A percentile compares a stretch with the other conserved stretches of the same genome.
Conservation (phyloP, 352 stramenopile genomes). For the Pythium sukuiense region DNA sequence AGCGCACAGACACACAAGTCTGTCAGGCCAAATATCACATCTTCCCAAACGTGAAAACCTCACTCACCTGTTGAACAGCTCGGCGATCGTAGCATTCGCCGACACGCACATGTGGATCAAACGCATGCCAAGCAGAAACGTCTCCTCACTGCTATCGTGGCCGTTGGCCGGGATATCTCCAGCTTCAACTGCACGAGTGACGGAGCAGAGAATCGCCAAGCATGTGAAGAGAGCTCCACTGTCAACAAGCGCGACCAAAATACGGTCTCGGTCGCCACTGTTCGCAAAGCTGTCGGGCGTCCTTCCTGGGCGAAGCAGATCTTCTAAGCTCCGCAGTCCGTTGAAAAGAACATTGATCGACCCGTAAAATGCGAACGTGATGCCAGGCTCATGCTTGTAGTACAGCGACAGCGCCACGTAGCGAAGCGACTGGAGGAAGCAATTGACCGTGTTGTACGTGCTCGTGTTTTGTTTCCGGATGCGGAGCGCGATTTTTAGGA, state of each 20-base stretch:
- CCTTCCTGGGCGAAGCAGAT: constrained; percentile 4
- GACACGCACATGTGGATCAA: constrained; percentile 27
- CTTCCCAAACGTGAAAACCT: no score
- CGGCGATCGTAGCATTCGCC: constrained; percentile 13
- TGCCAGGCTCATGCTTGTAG: constrained; percentile 29
- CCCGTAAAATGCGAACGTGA: constrained; percentile 31
- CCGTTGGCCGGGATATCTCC: background rate
- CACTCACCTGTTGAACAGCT: constrained; percentile 28
- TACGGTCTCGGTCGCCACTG: constrained; percentile 18
- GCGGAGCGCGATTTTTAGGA: constrained; percentile 34
- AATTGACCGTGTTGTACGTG: constrained; percentile 51
- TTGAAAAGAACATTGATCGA: constrained; percentile 30
- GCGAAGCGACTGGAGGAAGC: constrained; percentile 51
- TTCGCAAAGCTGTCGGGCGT: background rate
- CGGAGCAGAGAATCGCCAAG: constrained; percentile 41
- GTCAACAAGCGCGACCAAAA: constrained; percentile 40
- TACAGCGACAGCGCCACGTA: constrained; percentile 46
- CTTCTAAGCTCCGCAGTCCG: constrained; percentile 31
- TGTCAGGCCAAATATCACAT: background rate
- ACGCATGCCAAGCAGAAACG: constrained; percentile 15
- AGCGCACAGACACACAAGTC: background rate
- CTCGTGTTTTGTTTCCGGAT: constrained; percentile 39
- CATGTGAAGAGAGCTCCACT: constrained; percentile 43
- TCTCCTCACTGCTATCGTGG: constrained; percentile 10
- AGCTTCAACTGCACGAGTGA: constrained; percentile 14